Base-by-base conservation (phyloP, 225 moss, liverwort and hornwort species). In the Ulota crispa region DNA sequence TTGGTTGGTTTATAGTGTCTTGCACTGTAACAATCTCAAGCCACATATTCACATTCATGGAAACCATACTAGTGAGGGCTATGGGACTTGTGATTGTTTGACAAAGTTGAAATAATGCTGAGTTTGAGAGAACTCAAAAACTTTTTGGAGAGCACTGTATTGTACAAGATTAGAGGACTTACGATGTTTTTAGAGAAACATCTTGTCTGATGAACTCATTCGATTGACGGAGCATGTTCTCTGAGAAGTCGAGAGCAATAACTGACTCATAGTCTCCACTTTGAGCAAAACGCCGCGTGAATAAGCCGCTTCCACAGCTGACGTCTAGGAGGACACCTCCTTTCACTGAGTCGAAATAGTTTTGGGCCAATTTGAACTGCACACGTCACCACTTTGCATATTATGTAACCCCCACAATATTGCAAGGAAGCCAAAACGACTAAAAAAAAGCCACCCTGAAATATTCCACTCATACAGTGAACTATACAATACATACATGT, bases 271-370 rank as follows among this genome's bases (percentile, higher is more conserved):
- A 96, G 12, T 89, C 85, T 52, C 89, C 85, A 73, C 93, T 89
- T 68, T 84, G 89, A 47, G 94, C 93, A 84, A 94, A 96, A 28
- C 94, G 89, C 67, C 95, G 72, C 1, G 95, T 88, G 37, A 96
- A 96, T 59, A 96, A 86, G 21, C 95, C 95, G 53, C 94, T 94
- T 27, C 95, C 95, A 78, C 95, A 96, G 85, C 95, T 96, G 20
- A 96, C 94, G 81, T 96, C 95, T 21, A 94, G 80, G 11, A 96
- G 70, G 20, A 96, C 91, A 39, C 92, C 95, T 60, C 94, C 93
- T 78, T 81, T 84, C 16, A 88, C 90, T 5, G 95, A 83, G 23
- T 91, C 72, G 9, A 96, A 71, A 76, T 86, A 94, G 6, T 89
- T 83, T 57, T 90, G 89, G 4, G 95, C 95, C 93, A 95, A 83